Percentiles rank a stretch among this genome's conserved stretches.
Conservation (phyloP, 306 rosid species). For the Chamaecrista fasciculata region DNA sequence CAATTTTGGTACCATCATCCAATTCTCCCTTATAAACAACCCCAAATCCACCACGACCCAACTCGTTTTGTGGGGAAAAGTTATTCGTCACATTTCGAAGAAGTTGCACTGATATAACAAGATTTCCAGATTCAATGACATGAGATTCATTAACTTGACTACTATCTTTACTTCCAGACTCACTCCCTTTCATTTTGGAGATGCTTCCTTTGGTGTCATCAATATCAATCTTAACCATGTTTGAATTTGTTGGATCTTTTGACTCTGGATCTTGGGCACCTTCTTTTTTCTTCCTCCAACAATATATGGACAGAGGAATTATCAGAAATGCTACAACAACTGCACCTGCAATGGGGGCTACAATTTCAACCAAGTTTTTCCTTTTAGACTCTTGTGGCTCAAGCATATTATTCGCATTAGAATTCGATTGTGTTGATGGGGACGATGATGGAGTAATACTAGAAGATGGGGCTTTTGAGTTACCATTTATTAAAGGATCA, state of each 20-base stretch:
- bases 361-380: constrained; percentile 39
- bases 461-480: neutral
- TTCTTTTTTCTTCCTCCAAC: constrained; percentile 58
- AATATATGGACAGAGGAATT: constrained; percentile 58
- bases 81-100: constrained; percentile 80
- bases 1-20: constrained; percentile 92
- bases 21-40: constrained; percentile 92
- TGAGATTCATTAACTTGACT: constrained; percentile 70
- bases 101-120: constrained; percentile 86
- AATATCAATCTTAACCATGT: constrained; percentile 60
- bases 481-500: constrained; percentile 31
- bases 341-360: constrained; percentile 62
- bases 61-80: constrained; percentile 88
- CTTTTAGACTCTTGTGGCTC: constrained; percentile 23
- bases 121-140: constrained; percentile 87
- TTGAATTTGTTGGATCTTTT: constrained; percentile 80
- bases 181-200: constrained; percentile 60
- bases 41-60: constrained; percentile 98
- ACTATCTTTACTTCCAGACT: constrained; percentile 61
- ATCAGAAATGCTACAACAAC: constrained; percentile 69
- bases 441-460: no score
- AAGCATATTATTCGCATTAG: constrained; percentile 13
- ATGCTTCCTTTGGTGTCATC: constrained; percentile 53
- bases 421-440: neutral
- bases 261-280: constrained; percentile 49